phyloP scores from a whole-genome alignment of 345 rosid genomes.

The Euphorbia peplus region DNA sequence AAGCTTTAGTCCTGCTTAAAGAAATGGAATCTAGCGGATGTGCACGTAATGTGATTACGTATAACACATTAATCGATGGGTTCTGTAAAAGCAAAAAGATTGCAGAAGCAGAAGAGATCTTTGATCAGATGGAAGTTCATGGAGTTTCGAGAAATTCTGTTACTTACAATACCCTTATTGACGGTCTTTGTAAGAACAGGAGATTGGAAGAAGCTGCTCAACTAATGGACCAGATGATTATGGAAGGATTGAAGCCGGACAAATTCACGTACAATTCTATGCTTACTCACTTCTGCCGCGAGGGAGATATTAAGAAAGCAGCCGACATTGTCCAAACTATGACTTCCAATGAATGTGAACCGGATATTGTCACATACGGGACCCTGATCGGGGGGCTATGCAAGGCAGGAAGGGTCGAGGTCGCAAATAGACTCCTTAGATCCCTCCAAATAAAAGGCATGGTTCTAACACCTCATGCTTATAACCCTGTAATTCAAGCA shows the following conservation, averaged over 20 bases:
- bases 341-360: constrained; percentile 74
- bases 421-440: constrained; percentile 67
- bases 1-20: constrained; percentile 63
- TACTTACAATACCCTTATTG: constrained; percentile 84
- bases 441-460: constrained; percentile 78
- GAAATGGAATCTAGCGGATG: constrained; percentile 83
- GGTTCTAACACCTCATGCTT: constrained; percentile 65
- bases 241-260: constrained; percentile 83
- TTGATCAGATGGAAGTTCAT: constrained; percentile 89
- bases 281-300: constrained; percentile 67
- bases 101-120: constrained; percentile 79
- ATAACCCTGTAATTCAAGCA: constrained; percentile 81
- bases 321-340: constrained; percentile 82
- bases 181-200: constrained; percentile 68
- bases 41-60: constrained; percentile 69
- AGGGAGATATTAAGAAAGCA: constrained; percentile 72
- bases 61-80: constrained; percentile 82
- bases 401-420: constrained; percentile 76
- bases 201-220: constrained; percentile 80
- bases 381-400: constrained; percentile 80
- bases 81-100: constrained; percentile 76
- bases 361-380: constrained; percentile 79
- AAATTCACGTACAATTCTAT: constrained; percentile 82
- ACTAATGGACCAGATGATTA: constrained; percentile 90
- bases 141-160: constrained; percentile 82